Evolutionary conservation across 371 early-diverging fungal species (phyloP).

Genomic region (Mortierella sp.): DNA sequence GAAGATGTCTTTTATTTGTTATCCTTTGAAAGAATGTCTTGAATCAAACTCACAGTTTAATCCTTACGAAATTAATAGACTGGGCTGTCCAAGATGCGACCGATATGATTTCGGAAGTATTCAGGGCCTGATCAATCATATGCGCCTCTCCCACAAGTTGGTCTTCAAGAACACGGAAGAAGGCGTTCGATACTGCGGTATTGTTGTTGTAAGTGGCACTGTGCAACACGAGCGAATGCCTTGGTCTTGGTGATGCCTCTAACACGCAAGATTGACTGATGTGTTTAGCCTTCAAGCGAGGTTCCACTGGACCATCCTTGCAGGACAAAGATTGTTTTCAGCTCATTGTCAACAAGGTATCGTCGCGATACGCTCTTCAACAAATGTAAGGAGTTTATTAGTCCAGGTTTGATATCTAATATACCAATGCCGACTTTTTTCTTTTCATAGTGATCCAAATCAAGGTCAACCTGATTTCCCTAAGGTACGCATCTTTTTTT

Average conservation of each 20-base stretch:
- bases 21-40: too few relatives aligned
- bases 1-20: too few relatives aligned
- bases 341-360: constrained; percentile 33
- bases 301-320: constrained; percentile 71
- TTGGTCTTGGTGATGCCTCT: too few relatives aligned
- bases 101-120: constrained; percentile 76
- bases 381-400: too few relatives aligned
- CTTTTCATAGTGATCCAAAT: constrained; percentile 4
- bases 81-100: constrained; percentile 68
- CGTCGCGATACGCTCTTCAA: not conserved
- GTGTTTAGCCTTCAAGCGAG: constrained; percentile 59
- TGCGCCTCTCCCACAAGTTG: constrained; percentile 74
- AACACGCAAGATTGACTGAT: too few relatives aligned
- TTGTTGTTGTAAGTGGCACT: constrained; percentile 58
- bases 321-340: constrained; percentile 54
- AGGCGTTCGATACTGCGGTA: constrained; percentile 75
- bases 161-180: constrained; percentile 80
- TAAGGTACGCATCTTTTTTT: too few relatives aligned
- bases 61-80: constrained; percentile 28
- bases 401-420: too few relatives aligned
- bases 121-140: constrained; percentile 87
- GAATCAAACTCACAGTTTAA: not conserved
- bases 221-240: too few relatives aligned
- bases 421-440: too few relatives aligned
- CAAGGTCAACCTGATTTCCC: constrained; percentile 28